Conservation (phyloP, 345 rosid species). For the Kernera saxatilis region DNA sequence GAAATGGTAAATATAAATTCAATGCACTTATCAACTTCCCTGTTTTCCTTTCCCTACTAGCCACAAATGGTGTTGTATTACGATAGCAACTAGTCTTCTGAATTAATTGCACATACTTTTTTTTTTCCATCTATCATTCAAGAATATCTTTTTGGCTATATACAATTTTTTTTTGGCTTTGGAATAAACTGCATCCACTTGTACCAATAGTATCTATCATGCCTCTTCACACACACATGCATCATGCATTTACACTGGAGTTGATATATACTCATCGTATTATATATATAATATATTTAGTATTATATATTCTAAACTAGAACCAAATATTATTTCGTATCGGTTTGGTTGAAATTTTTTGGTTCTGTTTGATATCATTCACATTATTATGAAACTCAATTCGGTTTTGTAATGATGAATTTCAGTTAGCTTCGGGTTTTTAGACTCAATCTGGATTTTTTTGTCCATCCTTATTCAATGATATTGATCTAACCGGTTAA, state of each 20-base stretch:
- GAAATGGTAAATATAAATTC: not conserved
- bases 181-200: slow-evolving; percentile 1
- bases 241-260: not conserved
- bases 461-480: not conserved
- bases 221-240: not conserved
- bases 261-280: not conserved
- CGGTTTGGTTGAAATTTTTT: too few species aligned
- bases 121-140: not conserved
- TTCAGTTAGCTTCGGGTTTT: not conserved
- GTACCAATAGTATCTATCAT: not conserved
- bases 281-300: too few species aligned
- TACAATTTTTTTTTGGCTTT: not conserved
- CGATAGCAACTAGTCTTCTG: slow-evolving; percentile 14
- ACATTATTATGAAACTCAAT: too few species aligned
- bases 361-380: too few species aligned
- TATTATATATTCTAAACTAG: not conserved
- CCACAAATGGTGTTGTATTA: not conserved
- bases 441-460: not conserved
- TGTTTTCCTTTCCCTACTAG: not conserved
- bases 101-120: not conserved
- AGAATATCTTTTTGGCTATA: not conserved
- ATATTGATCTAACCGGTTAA: not conserved
- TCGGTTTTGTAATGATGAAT: too few species aligned
- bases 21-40: not conserved
- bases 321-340: not conserved